phyloP scores from a whole-genome alignment of 1,139 yeast genomes.

The Pichia sp. region DNA sequence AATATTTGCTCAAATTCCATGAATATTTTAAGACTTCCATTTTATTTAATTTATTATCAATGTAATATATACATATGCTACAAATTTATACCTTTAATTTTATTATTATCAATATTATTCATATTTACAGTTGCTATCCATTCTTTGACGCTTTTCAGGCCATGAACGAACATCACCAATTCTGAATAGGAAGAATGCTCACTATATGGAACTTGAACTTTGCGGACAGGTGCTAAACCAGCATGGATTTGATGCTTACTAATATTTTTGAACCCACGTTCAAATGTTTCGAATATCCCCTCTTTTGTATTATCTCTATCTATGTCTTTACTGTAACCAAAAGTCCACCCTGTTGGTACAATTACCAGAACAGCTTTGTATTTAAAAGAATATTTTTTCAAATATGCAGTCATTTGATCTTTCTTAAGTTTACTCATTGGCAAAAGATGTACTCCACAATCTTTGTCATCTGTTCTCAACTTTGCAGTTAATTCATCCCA shows the following conservation, averaged over 20 bases:
- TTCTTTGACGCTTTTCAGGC: constrained; percentile 36
- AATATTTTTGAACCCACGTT: constrained; percentile 6
- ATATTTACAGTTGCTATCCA: constrained; percentile 71
- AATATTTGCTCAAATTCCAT: too few species aligned
- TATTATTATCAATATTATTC: not conserved
- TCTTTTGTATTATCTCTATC: not conserved
- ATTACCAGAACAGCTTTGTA: constrained; percentile 59
- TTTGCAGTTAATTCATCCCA: constrained; percentile 28
- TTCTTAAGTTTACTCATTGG: constrained; percentile 38
- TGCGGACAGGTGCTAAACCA: constrained; percentile 18
- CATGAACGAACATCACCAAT: constrained; percentile 55
- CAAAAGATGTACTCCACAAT: constrained; percentile 64
- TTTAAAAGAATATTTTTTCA: constrained; percentile 40
- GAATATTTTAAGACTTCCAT: too few species aligned
- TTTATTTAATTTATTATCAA: too few species aligned
- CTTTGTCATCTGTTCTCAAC: constrained; percentile 31
- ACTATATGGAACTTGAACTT: constrained; percentile 62
- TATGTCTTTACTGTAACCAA: constrained; percentile 23
- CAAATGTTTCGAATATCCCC: not conserved
- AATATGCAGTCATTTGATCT: constrained; percentile 43
- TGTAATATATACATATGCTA: not conserved
- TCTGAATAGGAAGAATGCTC: constrained; percentile 92
- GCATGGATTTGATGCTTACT: not conserved
- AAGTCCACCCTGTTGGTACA: constrained; percentile 88
- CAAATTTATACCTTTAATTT: not conserved